These are phyloP conservation scores for Macrophomina pseudophaseolina DNA, from an alignment of 2,329 filamentous ascomycete genomes.

Conservation along the genomic window DNA sequence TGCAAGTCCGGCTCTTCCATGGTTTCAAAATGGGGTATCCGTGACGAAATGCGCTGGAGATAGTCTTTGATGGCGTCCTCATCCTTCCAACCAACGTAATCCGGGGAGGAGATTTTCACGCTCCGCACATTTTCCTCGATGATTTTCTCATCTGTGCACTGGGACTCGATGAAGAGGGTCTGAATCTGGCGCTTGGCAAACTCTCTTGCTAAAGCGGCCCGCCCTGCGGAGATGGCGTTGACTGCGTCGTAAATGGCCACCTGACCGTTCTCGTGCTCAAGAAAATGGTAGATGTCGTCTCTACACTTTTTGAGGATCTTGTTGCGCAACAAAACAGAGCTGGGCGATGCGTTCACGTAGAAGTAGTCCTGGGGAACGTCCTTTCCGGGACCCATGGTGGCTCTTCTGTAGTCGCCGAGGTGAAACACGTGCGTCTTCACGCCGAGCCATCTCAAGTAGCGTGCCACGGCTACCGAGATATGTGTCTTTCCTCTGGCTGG, in stretches of 20 bases:
- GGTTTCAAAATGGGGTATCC: slow-evolving; percentile 94
- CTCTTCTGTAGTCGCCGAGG: slow-evolving; percentile 92
- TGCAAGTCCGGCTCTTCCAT: slow-evolving; percentile 95
- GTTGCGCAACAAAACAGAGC: slow-evolving; percentile 90
- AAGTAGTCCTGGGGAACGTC: slow-evolving; percentile 97
- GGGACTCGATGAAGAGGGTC: slow-evolving; percentile 96
- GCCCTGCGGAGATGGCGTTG: slow-evolving; percentile 83
- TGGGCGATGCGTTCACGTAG: slow-evolving; percentile 89
- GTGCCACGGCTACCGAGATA: slow-evolving; percentile 91
- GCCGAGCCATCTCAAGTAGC: slow-evolving; percentile 94
- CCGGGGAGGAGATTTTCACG: slow-evolving; percentile 96
- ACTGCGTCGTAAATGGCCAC: slow-evolving; percentile 99
- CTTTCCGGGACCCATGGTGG: slow-evolving; percentile 81
- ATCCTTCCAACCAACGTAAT: slow-evolving; percentile 91
- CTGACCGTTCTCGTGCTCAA: slow-evolving; percentile 97
- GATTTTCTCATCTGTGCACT: slow-evolving; percentile 89
- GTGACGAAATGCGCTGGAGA: slow-evolving; percentile 83
- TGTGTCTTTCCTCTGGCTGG: slow-evolving; percentile 98
- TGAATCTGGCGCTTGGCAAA: slow-evolving; percentile 97
- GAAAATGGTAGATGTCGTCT: slow-evolving; percentile 94
- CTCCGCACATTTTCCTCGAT: slow-evolving; percentile 95
- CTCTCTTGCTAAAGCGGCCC: slow-evolving; percentile 87
- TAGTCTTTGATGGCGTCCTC: slow-evolving; percentile 94
- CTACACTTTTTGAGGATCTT: slow-evolving; percentile 98
- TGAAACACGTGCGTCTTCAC: slow-evolving; percentile 99